Conservation (phyloP, 805 yeast genomes). For the Myxozyma udenii region DNA sequence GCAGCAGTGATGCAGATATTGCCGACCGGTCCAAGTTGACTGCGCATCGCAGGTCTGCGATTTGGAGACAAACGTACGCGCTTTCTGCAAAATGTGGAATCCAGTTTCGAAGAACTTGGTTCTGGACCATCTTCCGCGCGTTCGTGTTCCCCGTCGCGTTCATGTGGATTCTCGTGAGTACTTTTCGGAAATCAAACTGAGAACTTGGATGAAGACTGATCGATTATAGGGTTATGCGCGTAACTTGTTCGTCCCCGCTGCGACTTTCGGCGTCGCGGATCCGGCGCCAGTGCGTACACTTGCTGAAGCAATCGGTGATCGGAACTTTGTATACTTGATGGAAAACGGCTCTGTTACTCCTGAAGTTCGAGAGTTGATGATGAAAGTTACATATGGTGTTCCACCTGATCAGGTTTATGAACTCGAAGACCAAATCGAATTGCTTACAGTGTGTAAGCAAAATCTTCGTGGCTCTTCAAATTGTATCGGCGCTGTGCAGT, state of each 20-base stretch:
- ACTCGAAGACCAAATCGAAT: constrained; percentile 31
- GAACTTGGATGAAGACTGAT: background rate
- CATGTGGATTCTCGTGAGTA: constrained; percentile 37
- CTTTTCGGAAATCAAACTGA: background rate
- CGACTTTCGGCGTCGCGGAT: constrained; percentile 37
- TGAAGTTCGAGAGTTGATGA: constrained; percentile 35
- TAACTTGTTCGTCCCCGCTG: constrained; percentile 36
- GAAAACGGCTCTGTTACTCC: constrained; percentile 31
- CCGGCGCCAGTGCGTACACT: constrained; percentile 34
- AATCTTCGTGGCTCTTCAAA: constrained; percentile 37
- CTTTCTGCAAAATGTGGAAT: constrained; percentile 23
- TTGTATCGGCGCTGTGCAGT: constrained; percentile 40
- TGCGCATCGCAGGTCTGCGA: constrained; percentile 10
- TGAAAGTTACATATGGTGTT: constrained; percentile 35
- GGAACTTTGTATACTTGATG: constrained; percentile 34
- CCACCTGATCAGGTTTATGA: constrained; percentile 33
- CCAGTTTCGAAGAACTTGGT: constrained; percentile 33
- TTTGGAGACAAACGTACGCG: constrained; percentile 27
- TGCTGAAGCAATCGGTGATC: constrained; percentile 32
- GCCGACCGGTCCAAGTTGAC: background rate
- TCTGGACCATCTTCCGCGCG: constrained; percentile 38
- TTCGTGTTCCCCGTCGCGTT: constrained; percentile 37
- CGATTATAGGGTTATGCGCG: constrained; percentile 36
- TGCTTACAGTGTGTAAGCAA: constrained; percentile 35
- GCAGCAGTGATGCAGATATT: background rate